phyloP scores from a whole-genome alignment of 2,329 filamentous ascomycete species.

The Dactylellina sp. region DNA sequence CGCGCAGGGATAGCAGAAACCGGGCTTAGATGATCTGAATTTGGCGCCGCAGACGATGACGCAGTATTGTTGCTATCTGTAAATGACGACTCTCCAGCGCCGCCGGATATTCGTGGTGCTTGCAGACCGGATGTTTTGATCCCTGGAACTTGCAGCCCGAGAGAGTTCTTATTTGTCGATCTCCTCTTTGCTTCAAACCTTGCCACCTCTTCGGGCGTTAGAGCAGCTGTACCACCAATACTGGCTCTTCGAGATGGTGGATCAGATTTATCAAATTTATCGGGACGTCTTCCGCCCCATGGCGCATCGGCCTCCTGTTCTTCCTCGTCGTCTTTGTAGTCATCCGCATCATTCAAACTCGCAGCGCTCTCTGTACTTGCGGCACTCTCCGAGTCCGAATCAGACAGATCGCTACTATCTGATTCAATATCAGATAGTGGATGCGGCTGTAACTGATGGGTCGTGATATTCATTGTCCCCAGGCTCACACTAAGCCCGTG shows the following conservation, averaged over 20 bases:
- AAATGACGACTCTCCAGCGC: slow-evolving; percentile 3
- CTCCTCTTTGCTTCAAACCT: slow-evolving; percentile 42
- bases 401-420: slow-evolving; percentile 63
- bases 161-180: slow-evolving; percentile 3
- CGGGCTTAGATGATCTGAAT: slow-evolving; percentile 55
- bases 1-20: slow-evolving; percentile 5
- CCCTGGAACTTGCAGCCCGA: not conserved
- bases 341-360: slow-evolving; percentile 64
- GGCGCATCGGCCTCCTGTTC: not conserved
- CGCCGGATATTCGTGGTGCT: slow-evolving; percentile 8
- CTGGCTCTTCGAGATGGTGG: slow-evolving; percentile 41
- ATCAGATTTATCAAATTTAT: slow-evolving; percentile 36
- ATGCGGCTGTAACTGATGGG: slow-evolving; percentile 75
- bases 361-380: slow-evolving; percentile 63
- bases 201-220: slow-evolving; percentile 29
- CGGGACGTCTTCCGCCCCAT: not conserved
- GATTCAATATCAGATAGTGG: slow-evolving; percentile 68
- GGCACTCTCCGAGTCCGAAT: slow-evolving; percentile 60
- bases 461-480: slow-evolving; percentile 71
- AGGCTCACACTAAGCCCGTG: slow-evolving; percentile 34
- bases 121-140: slow-evolving; percentile 6
- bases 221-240: slow-evolving; percentile 22
- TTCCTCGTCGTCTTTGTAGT: slow-evolving; percentile 42
- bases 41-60: slow-evolving; percentile 61
- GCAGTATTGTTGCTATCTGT: not conserved